Percentiles rank a stretch among this genome's conserved stretches.
These are phyloP conservation scores for Apiospora arundinis DNA, from an alignment of 2,329 filamentous ascomycete species.

Conservation along the genomic window DNA sequence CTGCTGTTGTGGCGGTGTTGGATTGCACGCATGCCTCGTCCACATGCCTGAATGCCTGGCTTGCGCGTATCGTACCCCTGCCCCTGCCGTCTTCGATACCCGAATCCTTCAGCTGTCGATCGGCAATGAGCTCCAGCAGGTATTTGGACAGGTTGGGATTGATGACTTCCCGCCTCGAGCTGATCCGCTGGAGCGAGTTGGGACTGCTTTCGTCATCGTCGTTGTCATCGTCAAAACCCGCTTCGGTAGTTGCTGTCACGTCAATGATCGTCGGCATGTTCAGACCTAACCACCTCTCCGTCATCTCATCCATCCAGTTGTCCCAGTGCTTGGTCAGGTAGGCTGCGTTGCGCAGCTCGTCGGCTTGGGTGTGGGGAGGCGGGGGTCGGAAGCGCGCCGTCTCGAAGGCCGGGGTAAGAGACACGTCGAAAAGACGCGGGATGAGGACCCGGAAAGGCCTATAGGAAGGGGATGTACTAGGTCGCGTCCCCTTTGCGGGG, in stretches of 20 bases:
- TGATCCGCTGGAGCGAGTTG: constrained; percentile 33
- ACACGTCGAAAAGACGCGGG: constrained; percentile 59
- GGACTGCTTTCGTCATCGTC: constrained; percentile 40
- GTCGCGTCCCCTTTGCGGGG: constrained; percentile 30
- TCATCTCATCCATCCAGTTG: constrained; percentile 44
- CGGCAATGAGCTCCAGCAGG: constrained; percentile 52
- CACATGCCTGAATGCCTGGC: constrained; percentile 50
- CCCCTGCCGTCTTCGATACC: constrained; percentile 51
- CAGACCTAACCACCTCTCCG: constrained; percentile 52
- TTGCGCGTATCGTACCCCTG: constrained; percentile 44
- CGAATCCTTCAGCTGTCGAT: constrained; percentile 52
- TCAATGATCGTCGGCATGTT: constrained; percentile 29
- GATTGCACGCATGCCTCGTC: constrained; percentile 48
- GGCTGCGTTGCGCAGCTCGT: constrained; percentile 61
- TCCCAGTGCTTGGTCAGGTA: constrained; percentile 60
- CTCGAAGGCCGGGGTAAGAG: constrained; percentile 60
- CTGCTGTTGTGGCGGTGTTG: constrained; percentile 8
- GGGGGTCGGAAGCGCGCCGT: constrained; percentile 49
- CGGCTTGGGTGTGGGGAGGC: constrained; percentile 52
- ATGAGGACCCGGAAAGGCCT: constrained; percentile 56
- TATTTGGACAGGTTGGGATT: constrained; percentile 48
- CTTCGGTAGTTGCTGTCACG: constrained; percentile 14
- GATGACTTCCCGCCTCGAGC: constrained; percentile 46
- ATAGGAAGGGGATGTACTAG: no score
- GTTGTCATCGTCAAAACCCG: constrained; percentile 24